Evolutionary conservation across 176 grass and related monocot genomes (phyloP).

Genomic region (Rhynchospora pubera): DNA sequence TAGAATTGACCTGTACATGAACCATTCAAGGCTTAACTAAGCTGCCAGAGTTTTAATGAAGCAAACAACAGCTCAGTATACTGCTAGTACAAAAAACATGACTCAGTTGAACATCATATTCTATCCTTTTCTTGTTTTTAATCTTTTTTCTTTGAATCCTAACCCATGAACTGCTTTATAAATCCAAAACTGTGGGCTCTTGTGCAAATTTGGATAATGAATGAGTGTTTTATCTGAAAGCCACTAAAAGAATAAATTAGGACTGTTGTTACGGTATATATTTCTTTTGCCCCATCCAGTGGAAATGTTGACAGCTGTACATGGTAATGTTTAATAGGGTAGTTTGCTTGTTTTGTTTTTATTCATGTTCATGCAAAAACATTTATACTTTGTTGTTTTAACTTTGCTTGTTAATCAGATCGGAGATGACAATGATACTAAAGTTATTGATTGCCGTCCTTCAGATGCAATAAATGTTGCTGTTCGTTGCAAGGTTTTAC

Average conservation of each 20-base stretch:
- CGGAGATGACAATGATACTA: slow-evolving; percentile 53
- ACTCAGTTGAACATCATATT: background rate
- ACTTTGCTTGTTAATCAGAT: slow-evolving; percentile 30
- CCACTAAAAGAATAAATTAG: background rate
- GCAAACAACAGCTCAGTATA: too few species aligned
- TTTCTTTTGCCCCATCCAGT: too few species aligned
- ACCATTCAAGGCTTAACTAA: background rate
- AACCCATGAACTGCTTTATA: background rate
- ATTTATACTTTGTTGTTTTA: background rate
- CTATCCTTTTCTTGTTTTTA: background rate
- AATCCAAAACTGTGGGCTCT: background rate
- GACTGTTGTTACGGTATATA: too few species aligned
- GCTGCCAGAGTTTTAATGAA: background rate
- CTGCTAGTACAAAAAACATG: background rate
- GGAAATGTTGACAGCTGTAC: background rate
- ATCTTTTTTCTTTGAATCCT: background rate
- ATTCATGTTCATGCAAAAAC: slow-evolving; percentile 7
- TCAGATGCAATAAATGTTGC: slow-evolving; percentile 95
- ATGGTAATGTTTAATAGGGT: background rate
- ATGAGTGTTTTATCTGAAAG: background rate
- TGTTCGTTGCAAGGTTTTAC: slow-evolving; percentile 87
- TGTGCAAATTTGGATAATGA: background rate
- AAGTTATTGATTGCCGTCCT: slow-evolving; percentile 77
- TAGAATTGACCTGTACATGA: background rate
- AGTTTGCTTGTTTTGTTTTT: background rate